phyloP scores from a whole-genome alignment of 2,329 filamentous ascomycete species.

The Gnomoniopsis sp. region DNA sequence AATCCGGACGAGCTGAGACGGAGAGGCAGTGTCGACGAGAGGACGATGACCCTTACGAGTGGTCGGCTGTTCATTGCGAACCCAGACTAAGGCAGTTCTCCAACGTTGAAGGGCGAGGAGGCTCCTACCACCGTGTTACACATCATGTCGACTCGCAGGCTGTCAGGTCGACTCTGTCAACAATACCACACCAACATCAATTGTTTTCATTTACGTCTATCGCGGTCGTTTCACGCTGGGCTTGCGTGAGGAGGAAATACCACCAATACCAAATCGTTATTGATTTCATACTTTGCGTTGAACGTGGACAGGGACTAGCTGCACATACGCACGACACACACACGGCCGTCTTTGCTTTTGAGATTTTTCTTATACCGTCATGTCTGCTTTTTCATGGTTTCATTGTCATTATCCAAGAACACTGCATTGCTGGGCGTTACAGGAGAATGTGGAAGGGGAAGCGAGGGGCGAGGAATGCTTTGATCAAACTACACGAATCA shows the following conservation, averaged over 20 bases:
- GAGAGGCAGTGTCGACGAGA: conserved; percentile 79
- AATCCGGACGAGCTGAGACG: conserved; percentile 69
- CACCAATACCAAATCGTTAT: conserved; percentile 6
- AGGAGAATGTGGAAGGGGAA: background rate
- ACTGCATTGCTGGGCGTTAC: conserved; percentile 20
- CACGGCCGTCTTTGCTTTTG: background rate
- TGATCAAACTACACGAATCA: conserved; percentile 3
- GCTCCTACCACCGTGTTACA: background rate
- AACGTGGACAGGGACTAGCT: conserved; percentile 1
- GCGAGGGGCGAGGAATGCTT: background rate
- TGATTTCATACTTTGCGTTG: background rate
- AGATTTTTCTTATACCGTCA: background rate
- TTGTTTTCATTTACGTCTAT: conserved; percentile 7
- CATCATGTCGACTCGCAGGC: background rate
- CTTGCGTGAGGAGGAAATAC: conserved; percentile 5
- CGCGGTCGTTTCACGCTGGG: background rate
- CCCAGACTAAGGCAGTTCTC: conserved; percentile 55
- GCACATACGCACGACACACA: conserved; percentile 3
- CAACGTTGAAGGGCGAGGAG: background rate
- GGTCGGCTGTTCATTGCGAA: conserved; percentile 82
- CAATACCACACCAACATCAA: background rate
- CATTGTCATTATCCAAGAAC: conserved; percentile 3
- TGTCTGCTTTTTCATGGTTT: background rate
- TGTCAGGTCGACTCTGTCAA: background rate
- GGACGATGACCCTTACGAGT: conserved; percentile 70